Evolutionary conservation across 1,284 basidiomycete genomes (phyloP).

Genomic region (Agroathelia rolfsii): DNA sequence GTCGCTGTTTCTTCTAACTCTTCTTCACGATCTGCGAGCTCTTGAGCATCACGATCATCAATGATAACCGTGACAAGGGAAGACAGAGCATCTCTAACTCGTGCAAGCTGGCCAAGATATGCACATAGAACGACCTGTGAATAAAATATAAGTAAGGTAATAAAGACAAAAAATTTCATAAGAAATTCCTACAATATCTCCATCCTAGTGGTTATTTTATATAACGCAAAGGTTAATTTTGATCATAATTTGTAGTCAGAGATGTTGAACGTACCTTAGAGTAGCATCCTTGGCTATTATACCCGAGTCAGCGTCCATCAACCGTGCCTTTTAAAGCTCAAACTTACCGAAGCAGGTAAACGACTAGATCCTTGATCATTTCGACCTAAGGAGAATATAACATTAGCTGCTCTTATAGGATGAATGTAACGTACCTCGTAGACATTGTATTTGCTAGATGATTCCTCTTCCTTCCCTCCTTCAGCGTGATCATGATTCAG

Average conservation of each 20-base stretch:
- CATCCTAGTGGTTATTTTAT: too few relatives aligned
- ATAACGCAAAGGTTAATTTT: too few relatives aligned
- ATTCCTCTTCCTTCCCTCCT: constrained; percentile 42
- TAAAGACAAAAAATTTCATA: too few relatives aligned
- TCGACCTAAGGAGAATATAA: constrained; percentile 32
- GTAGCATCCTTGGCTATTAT: constrained; percentile 44
- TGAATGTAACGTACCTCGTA: constrained; percentile 43
- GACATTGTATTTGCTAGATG: constrained; percentile 50
- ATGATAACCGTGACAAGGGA: constrained; percentile 46
- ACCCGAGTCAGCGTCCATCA: constrained; percentile 3
- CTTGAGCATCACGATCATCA: constrained; percentile 58
- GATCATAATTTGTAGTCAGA: too few relatives aligned
- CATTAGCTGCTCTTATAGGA: neutral
- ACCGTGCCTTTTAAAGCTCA: constrained; percentile 6
- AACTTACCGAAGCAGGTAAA: constrained; percentile 50
- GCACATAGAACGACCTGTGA: constrained; percentile 67
- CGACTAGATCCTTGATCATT: constrained; percentile 62
- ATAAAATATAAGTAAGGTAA: too few relatives aligned
- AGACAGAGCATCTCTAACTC: constrained; percentile 40
- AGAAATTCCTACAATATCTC: too few relatives aligned
- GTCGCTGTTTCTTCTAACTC: constrained; percentile 24
- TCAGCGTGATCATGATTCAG: constrained; percentile 45
- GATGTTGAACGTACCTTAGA: too few relatives aligned
- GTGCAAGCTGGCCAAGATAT: constrained; percentile 63
- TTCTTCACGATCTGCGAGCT: constrained; percentile 38